Conservation (phyloP, 495 filamentous ascomycete genomes). For the Talaromyces trachyspermus region DNA sequence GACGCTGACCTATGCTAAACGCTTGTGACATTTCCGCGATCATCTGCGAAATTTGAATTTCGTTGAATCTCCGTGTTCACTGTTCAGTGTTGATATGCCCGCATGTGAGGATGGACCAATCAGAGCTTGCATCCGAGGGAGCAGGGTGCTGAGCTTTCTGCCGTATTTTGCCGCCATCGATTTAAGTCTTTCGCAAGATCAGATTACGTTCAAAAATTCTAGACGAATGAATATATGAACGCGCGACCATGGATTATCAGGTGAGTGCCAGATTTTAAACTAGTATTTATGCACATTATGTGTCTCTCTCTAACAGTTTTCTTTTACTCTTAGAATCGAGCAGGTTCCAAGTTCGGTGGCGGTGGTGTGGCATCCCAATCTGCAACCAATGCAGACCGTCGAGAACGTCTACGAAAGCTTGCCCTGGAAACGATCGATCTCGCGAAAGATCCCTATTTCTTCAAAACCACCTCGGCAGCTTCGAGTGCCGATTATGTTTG, state of each 20-base stretch:
- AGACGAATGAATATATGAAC: no score
- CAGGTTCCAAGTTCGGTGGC: constrained; percentile 96
- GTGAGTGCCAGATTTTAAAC: no score
- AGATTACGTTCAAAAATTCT: no score
- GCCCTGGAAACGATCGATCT: constrained; percentile 98
- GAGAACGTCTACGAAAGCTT: constrained; percentile 94
- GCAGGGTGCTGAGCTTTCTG: constrained; percentile 1
- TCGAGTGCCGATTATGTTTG: constrained; percentile 94
- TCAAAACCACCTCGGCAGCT: constrained; percentile 99
- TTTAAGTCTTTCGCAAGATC: constrained; percentile 13
- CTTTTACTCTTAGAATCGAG: constrained; percentile 77
- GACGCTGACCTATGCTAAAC: constrained; percentile 55
- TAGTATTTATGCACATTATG: not conserved
- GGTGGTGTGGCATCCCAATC: constrained; percentile 92
- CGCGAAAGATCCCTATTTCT: constrained; percentile 99
- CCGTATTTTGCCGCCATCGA: constrained; percentile 12
- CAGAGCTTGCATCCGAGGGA: not conserved
- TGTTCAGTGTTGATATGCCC: constrained; percentile 3
- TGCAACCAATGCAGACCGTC: constrained; percentile 91
- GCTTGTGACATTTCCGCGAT: constrained; percentile 18
- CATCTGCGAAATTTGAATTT: no score
- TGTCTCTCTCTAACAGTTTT: not conserved
- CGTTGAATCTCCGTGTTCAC: no score
- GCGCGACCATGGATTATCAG: constrained; percentile 54
- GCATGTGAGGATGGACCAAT: constrained; percentile 1